Conservation (phyloP, 1,284 basidiomycete species). For the Flammula alnicola region DNA sequence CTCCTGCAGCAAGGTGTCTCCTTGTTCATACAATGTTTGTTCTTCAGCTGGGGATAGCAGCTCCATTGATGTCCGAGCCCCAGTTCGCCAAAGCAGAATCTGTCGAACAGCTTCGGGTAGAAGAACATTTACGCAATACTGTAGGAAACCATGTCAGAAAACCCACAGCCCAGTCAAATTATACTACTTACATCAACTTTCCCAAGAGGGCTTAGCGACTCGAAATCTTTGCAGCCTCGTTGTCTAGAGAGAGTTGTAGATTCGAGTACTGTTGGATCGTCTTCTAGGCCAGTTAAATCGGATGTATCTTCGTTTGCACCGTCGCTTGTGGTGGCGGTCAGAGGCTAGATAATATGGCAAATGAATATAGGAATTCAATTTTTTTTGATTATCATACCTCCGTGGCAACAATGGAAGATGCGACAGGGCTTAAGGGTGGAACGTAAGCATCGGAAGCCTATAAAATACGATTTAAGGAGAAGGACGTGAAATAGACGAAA, state of each 20-base stretch:
- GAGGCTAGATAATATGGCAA: neutral
- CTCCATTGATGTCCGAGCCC: constrained; percentile 51
- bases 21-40: constrained; percentile 52
- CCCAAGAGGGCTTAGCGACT: constrained; percentile 54
- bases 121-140: constrained; percentile 76
- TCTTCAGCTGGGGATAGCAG: constrained; percentile 60
- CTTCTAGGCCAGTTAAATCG: constrained; percentile 12
- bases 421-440: constrained; percentile 5
- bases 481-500: neutral
- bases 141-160: neutral
- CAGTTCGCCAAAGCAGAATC: constrained; percentile 69
- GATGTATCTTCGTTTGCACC: constrained; percentile 14
- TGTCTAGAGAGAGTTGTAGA: constrained; percentile 25
- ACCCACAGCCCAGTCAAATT: neutral
- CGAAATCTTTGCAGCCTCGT: constrained; percentile 51
- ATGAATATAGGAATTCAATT: neutral
- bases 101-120: constrained; percentile 72
- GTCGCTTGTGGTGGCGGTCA: neutral
- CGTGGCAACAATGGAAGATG: constrained; percentile 10
- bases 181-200: constrained; percentile 55
- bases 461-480: neutral
- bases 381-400: constrained; percentile 12
- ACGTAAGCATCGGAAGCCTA: neutral
- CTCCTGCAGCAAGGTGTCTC: constrained; percentile 49
- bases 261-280: constrained; percentile 1